Conservation (phyloP, 305 asterid species). For the Withania somnifera region DNA sequence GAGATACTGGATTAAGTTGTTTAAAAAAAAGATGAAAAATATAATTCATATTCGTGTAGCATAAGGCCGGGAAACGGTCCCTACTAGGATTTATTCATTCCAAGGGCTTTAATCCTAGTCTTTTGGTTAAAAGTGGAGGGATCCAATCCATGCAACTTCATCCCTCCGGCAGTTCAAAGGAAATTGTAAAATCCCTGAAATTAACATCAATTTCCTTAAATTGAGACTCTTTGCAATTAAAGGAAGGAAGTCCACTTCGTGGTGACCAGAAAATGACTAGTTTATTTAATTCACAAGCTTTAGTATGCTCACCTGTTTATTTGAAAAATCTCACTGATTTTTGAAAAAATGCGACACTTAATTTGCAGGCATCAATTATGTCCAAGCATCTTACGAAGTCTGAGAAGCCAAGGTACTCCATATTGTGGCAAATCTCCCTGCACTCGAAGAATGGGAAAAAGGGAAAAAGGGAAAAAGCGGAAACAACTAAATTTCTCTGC, state of each 20-base stretch:
- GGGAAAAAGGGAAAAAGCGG: neutral
- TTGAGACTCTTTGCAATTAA: neutral
- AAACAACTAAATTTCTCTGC: neutral
- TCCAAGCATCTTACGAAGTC: conserved; percentile 34
- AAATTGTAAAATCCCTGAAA: neutral
- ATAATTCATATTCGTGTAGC: neutral
- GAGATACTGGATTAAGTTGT: neutral
- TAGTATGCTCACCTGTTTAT: neutral
- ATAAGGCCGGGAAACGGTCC: neutral
- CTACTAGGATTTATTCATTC: neutral
- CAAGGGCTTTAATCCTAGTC: neutral
- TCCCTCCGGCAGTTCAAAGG: neutral
- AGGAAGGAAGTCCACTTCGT: neutral
- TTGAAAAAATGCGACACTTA: neutral
- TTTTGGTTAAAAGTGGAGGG: neutral
- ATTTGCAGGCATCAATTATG: conserved; percentile 40
- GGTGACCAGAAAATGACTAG: neutral
- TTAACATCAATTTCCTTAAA: neutral
- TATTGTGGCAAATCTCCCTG: neutral
- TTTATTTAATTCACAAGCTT: neutral
- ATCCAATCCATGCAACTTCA: neutral
- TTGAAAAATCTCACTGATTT: neutral
- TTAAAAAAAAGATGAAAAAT: neutral
- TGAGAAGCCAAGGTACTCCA: conserved; percentile 34
- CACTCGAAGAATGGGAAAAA: neutral